Evolutionary conservation across 106 monocot genomes (phyloP).

Genomic region (Dioscorea zingiberensis): DNA sequence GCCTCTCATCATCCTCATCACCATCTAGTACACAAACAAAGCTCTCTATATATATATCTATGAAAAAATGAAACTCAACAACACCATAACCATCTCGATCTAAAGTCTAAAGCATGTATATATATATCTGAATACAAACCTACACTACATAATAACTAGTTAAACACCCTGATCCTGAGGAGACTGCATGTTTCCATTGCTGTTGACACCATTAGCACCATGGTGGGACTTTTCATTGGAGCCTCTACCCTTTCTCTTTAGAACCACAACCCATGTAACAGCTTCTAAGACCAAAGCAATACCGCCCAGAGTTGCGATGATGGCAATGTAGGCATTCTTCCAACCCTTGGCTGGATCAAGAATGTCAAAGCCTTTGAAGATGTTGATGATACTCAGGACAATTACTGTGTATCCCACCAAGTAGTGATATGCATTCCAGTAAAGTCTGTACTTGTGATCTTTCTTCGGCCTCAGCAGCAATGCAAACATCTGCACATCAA

Average conservation of each 20-base stretch:
- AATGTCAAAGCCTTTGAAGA: conserved; percentile 83
- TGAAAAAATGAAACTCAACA: too few species aligned
- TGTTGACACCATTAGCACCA: conserved; percentile 17
- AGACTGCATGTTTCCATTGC: too few species aligned
- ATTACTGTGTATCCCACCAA: conserved; percentile 67
- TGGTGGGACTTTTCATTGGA: conserved; percentile 22
- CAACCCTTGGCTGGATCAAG: conserved; percentile 50
- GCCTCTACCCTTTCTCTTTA: conserved; percentile 24
- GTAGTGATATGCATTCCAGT: conserved; percentile 91
- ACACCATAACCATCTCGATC: too few species aligned
- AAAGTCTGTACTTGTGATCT: conserved; percentile 68
- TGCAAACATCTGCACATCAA: conserved; percentile 56
- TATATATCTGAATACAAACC: too few species aligned
- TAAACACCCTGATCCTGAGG: too few species aligned
- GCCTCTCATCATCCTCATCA: too few species aligned
- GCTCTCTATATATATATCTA: too few species aligned
- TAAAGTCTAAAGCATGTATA: too few species aligned
- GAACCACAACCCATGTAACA: conserved; percentile 60
- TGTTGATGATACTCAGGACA: conserved; percentile 63
- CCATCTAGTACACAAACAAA: too few species aligned
- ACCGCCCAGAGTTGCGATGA: conserved; percentile 41
- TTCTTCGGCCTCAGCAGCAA: conserved; percentile 78
- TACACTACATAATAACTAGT: too few species aligned
- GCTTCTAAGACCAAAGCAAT: conserved; percentile 56
- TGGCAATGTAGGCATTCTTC: conserved; percentile 71